These are phyloP conservation scores for Ophiostoma novo-ulmi DNA, from an alignment of 2,329 filamentous ascomycete genomes.

Conservation along the genomic window DNA sequence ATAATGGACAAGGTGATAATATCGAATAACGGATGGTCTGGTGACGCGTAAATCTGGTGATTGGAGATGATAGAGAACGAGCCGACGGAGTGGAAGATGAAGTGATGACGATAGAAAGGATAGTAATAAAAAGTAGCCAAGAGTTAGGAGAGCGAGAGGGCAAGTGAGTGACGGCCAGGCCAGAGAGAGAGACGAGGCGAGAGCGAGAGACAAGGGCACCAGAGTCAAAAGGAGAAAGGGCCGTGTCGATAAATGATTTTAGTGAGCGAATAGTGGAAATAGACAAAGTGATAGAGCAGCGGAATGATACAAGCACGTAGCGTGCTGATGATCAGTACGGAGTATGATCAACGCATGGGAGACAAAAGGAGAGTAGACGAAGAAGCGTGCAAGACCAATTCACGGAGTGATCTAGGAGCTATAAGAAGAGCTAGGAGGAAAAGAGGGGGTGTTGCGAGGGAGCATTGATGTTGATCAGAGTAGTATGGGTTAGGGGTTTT, in stretches of 20 bases:
- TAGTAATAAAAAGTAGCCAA: neutral
- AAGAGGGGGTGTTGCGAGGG: slow-evolving; percentile 2
- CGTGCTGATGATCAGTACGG: neutral
- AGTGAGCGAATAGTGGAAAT: neutral
- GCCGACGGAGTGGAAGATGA: neutral
- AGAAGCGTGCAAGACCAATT: neutral
- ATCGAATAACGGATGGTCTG: neutral
- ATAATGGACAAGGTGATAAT: neutral
- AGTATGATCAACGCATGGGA: neutral
- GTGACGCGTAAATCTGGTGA: neutral
- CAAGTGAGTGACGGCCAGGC: neutral
- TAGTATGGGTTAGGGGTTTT: neutral
- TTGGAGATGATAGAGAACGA: neutral
- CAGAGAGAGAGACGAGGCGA: neutral
- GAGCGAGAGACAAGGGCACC: neutral
- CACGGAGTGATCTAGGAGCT: neutral
- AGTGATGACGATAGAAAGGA: neutral
- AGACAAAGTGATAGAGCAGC: neutral
- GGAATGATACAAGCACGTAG: neutral
- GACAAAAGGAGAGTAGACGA: neutral
- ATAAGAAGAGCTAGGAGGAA: slow-evolving; percentile 3
- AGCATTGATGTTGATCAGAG: slow-evolving; percentile 4
- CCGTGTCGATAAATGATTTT: neutral
- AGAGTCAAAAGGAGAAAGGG: neutral
- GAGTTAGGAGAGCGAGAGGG: neutral